Base-by-base conservation (phyloP, 2,329 filamentous ascomycete species). In the Clarireedia paspali region DNA sequence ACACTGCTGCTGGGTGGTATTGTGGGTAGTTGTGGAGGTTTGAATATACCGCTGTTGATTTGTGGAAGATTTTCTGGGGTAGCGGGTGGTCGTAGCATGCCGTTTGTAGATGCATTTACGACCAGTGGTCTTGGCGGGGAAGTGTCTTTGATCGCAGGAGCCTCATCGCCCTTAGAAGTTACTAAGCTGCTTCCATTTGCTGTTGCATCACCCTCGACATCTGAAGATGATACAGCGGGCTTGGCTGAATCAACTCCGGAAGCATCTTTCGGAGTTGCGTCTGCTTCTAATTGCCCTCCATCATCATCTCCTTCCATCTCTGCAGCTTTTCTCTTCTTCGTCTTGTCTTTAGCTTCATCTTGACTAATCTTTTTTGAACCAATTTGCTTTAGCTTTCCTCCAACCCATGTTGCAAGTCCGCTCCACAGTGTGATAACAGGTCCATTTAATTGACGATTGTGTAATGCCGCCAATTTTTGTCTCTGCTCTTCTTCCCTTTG, bases 371-470 rank as follows among this genome's bases (percentile, higher is more conserved):
- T 77, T 63, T 81, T 84, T 14, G 53, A 51, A 42, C 89, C 88
- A 40, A 90, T 79, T 59, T 82, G 80, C 66, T 82, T 85, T 66
- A 91, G 75, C 68, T 85, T 88, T 24, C 87, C 87, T 65, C 89
- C 85, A 55, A 86, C 79, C 80, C 89, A 92, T 64, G 89, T 83
- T 36, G 88, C 88, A 60, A 89, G 81, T n/a, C 92, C 94, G 70
- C 91, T 97, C 87, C 91, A 96, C 70, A 88, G 92, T 2, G 89
- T 89, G 44, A 96, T 85, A 10, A 96, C 89, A 0, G 94, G 90
- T 0, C 94, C 94, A 53, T 92, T 85, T 7, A 97, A 79, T 50
- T 88, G 89, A 49, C 91, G 83, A 69, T 91, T 89, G 66, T 95
- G 88, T 63, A 97, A 76, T 14, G 92, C 94, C 40, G 92, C 91